Evolutionary conservation across 805 yeast species (phyloP).

Genomic region (Priceomyces castillae): DNA sequence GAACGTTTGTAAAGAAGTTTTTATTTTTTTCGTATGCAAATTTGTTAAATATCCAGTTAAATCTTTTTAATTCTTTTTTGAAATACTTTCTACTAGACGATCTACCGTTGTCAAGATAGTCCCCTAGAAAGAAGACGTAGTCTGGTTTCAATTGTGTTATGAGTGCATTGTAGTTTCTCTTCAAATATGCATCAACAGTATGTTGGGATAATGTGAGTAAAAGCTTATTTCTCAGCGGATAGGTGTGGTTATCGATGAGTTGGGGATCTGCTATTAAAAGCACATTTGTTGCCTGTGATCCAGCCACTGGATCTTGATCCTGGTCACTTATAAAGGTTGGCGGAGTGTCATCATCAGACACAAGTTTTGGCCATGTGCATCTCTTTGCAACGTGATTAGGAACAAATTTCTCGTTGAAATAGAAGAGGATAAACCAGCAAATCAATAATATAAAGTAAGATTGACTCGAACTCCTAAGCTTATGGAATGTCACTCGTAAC

Average conservation of each 20-base stretch:
- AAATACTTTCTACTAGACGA: slow-evolving; percentile 31
- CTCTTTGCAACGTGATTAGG: slow-evolving; percentile 25
- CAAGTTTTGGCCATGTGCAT: slow-evolving; percentile 33
- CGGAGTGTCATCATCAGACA: not conserved
- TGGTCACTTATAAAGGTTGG: slow-evolving; percentile 5
- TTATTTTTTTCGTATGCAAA: slow-evolving; percentile 16
- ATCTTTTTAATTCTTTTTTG: slow-evolving; percentile 26
- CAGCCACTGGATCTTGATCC: slow-evolving; percentile 7
- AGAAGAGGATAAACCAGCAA: slow-evolving; percentile 30
- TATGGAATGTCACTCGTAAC: slow-evolving; percentile 15
- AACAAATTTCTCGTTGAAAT: slow-evolving; percentile 30
- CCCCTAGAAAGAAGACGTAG: slow-evolving; percentile 40
- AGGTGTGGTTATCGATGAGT: slow-evolving; percentile 43
- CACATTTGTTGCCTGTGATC: slow-evolving; percentile 20
- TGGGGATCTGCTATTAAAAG: slow-evolving; percentile 45
- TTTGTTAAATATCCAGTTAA: slow-evolving; percentile 28
- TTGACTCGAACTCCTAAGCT: slow-evolving; percentile 27
- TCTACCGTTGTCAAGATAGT: slow-evolving; percentile 42
- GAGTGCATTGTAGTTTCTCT: slow-evolving; percentile 36
- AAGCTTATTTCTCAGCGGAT: slow-evolving; percentile 35
- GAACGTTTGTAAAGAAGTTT: slow-evolving; percentile 39
- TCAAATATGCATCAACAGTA: slow-evolving; percentile 39
- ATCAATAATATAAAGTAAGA: slow-evolving; percentile 20
- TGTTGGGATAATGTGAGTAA: slow-evolving; percentile 36
- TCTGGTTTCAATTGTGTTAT: slow-evolving; percentile 32